phyloP scores from a whole-genome alignment of 2,329 filamentous ascomycete species.

The Neofusicoccum laricinum region DNA sequence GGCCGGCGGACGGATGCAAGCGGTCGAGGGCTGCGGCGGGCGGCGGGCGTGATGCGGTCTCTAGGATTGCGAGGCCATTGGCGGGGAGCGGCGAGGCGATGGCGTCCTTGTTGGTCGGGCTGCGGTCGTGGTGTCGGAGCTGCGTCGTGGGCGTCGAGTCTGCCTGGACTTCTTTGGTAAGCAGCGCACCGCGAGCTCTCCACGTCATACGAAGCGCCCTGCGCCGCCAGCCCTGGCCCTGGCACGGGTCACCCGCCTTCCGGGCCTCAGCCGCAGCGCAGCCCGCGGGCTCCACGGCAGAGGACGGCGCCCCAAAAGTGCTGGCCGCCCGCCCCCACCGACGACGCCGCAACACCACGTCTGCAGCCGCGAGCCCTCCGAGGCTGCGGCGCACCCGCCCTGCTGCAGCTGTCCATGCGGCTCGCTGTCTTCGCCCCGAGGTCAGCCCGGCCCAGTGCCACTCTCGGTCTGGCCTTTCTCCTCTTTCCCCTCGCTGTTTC shows the following conservation, averaged over 20 bases:
- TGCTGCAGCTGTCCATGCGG: neutral
- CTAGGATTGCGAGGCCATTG: neutral
- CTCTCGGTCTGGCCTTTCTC: neutral
- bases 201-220: constrained; percentile 3
- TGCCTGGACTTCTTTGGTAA: neutral
- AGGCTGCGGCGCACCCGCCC: neutral
- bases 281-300: too few relatives aligned
- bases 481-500: neutral
- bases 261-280: too few relatives aligned
- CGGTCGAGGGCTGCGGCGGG: neutral
- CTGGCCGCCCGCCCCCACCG: neutral
- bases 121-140: neutral
- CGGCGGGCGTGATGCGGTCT: neutral
- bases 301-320: too few relatives aligned
- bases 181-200: neutral
- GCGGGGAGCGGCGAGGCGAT: neutral
- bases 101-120: neutral
- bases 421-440: neutral
- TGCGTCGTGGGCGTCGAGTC: neutral
- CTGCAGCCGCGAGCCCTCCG: neutral
- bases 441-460: neutral
- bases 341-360: neutral
- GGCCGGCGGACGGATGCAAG: neutral
- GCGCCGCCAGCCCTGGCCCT: neutral
- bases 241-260: neutral